Conservation (phyloP, 2,329 filamentous ascomycete species). For the Ramularia endophylla region DNA sequence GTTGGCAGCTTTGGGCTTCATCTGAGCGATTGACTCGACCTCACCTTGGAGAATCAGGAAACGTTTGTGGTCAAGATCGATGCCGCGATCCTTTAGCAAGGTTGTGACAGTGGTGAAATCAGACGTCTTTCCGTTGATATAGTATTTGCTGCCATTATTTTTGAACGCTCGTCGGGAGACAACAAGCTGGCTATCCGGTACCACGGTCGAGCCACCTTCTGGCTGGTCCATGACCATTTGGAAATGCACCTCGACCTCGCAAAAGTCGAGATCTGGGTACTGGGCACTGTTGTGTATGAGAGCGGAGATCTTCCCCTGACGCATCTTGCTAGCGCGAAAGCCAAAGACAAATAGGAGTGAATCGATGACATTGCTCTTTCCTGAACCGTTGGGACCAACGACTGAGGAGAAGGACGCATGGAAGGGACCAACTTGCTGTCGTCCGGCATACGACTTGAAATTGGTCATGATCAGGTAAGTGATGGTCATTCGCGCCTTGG, state of each 20-base stretch:
- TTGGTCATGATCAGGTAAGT: conserved; percentile 88
- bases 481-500: conserved; percentile 85
- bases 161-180: conserved; percentile 93
- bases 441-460: conserved; percentile 97
- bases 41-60: conserved; percentile 97
- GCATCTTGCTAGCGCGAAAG: conserved; percentile 98
- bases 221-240: conserved; percentile 88
- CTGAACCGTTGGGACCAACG: conserved; percentile 94
- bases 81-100: conserved; percentile 76
- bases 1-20: conserved; percentile 93
- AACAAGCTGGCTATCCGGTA: conserved; percentile 77
- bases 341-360: conserved; percentile 98
- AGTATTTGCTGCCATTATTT: conserved; percentile 98
- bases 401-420: conserved; percentile 97
- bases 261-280: conserved; percentile 77
- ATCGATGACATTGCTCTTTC: conserved; percentile 98
- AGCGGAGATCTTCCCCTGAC: conserved; percentile 96
- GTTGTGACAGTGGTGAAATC: conserved; percentile 90
- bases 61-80: conserved; percentile 96
- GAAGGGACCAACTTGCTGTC: conserved; percentile 93
- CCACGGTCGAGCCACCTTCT: conserved; percentile 65
- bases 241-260: conserved; percentile 96
- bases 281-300: conserved; percentile 95
- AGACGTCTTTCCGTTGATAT: conserved; percentile 83
- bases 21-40: conserved; percentile 97